These are phyloP conservation scores for Avena atlantica DNA, from an alignment of 176 grass and related monocot species.

Conservation along the genomic window DNA sequence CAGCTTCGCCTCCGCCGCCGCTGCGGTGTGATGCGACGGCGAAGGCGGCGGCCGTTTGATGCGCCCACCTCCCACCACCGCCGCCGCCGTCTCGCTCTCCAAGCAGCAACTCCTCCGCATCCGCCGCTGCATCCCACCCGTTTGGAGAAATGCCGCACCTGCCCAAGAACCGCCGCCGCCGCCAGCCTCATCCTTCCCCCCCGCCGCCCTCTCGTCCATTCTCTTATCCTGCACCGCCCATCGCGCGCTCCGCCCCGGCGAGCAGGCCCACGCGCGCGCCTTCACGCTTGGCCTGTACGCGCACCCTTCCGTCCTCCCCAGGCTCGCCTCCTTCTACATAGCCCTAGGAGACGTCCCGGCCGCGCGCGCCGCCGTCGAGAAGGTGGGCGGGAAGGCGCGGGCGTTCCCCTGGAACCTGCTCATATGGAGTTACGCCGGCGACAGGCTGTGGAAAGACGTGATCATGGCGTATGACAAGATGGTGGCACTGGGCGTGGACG, in stretches of 20 bases:
- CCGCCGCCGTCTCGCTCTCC: constrained; percentile 23
- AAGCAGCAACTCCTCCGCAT: constrained; percentile 57
- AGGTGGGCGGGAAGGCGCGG: constrained; percentile 28
- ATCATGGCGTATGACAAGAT: constrained; percentile 49
- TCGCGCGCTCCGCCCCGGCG: constrained; percentile 32
- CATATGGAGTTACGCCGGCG: constrained; percentile 45
- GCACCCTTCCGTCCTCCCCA: constrained; percentile 53
- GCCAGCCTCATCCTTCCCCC: background rate
- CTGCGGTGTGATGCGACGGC: constrained; percentile 49
- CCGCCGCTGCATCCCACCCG: constrained; percentile 53
- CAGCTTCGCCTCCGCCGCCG: constrained; percentile 38
- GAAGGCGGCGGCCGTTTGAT: constrained; percentile 47
- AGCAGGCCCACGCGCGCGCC: constrained; percentile 57
- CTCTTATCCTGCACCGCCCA: constrained; percentile 42
- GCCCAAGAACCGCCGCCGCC: constrained; percentile 3
- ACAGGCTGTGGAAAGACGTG: constrained; percentile 41
- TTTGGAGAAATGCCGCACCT: constrained; percentile 47
- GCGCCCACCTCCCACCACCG: constrained; percentile 31
- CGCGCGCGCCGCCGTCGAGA: constrained; percentile 44
- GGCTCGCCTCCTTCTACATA: constrained; percentile 56
- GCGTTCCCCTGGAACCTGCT: constrained; percentile 73
- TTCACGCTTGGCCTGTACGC: constrained; percentile 48
- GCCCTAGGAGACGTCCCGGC: constrained; percentile 28
- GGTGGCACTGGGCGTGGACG: constrained; percentile 36
- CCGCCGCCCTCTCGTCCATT: constrained; percentile 41